These are phyloP conservation scores for Leishmania turanica DNA, from an alignment of 208 protist genomes.

Conservation along the genomic window DNA sequence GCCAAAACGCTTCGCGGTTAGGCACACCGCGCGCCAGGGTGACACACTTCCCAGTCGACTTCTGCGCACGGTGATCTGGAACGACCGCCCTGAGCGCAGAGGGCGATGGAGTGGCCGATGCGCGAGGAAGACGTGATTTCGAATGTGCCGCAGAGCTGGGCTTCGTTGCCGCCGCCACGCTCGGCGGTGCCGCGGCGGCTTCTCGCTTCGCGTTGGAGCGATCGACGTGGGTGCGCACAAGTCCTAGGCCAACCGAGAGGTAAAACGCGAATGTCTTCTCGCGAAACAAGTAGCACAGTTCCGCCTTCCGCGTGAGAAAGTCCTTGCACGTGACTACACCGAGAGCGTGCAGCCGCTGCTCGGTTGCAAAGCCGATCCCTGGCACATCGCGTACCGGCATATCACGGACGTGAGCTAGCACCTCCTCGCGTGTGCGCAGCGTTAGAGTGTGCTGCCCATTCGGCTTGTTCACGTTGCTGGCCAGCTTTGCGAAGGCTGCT, in stretches of 20 bases:
- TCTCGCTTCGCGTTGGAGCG: constrained; percentile 25
- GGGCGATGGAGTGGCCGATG: too few species aligned
- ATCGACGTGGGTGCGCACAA: constrained; percentile 52
- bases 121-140: not conserved
- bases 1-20: constrained; percentile 20
- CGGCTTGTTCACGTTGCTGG: constrained; percentile 89
- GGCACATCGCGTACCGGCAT: constrained; percentile 58
- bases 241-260: constrained; percentile 56
- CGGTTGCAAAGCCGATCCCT: constrained; percentile 56
- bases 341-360: constrained; percentile 45
- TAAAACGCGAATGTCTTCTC: constrained; percentile 62
- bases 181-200: too few species aligned
- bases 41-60: constrained; percentile 51
- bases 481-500: constrained; percentile 81
- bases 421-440: constrained; percentile 46
- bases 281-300: constrained; percentile 58
- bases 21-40: constrained; percentile 36
- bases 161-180: not conserved
- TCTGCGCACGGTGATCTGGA: constrained; percentile 4
- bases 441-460: constrained; percentile 82
- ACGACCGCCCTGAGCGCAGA: not conserved
- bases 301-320: constrained; percentile 35
- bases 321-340: constrained; percentile 55
- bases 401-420: constrained; percentile 46
- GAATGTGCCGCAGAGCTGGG: not conserved